Evolutionary conservation across 148 eudicot species (phyloP).

Genomic region (Rhododendron griersonianum): DNA sequence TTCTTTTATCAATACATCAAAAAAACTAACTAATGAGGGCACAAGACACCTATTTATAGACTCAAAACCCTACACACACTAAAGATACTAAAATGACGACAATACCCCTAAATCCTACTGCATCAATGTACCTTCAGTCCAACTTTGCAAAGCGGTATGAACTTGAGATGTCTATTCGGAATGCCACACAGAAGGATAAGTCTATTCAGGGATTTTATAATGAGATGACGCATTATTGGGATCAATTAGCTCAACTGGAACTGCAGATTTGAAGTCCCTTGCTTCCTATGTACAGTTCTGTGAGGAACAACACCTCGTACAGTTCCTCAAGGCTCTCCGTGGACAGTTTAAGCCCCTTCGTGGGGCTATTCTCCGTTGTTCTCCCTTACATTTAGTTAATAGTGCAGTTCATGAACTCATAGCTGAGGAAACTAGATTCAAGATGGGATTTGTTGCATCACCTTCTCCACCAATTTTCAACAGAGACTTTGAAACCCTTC

Average conservation of each 20-base stretch:
- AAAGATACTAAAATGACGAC: too few species aligned
- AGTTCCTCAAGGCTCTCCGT: background rate
- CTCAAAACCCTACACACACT: too few species aligned
- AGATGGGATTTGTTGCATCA: too few species aligned
- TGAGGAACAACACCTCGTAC: background rate
- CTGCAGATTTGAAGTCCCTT: background rate
- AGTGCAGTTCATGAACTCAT: too few species aligned
- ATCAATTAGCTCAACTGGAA: background rate
- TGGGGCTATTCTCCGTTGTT: background rate
- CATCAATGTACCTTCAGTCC: background rate
- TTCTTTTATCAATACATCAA: too few species aligned
- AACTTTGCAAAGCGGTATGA: background rate
- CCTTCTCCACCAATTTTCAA: too few species aligned
- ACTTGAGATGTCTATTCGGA: background rate
- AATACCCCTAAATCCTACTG: too few species aligned
- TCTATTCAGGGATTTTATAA: background rate
- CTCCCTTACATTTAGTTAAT: background rate
- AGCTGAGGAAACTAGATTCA: too few species aligned
- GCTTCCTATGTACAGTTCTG: background rate
- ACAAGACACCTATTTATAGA: too few species aligned
- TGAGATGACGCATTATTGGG: background rate
- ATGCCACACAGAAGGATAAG: background rate
- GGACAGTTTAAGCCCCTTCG: background rate
- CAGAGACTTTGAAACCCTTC: too few species aligned
- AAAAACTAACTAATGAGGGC: too few species aligned